Conservation (phyloP, 1,139 yeast species). For the Meyerozyma guilliermondii region DNA sequence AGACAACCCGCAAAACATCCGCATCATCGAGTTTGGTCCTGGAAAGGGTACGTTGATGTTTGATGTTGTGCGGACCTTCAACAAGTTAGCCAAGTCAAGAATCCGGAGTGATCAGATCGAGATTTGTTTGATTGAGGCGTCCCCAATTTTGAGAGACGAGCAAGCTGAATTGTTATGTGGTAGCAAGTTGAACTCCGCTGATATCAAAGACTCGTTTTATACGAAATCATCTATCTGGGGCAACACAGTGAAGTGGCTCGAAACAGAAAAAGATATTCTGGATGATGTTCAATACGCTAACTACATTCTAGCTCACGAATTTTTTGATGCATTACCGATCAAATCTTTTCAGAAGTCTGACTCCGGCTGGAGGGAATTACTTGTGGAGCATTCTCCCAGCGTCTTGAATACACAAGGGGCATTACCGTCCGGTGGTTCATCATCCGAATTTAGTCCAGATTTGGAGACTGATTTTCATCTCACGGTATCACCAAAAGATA, state of each 20-base stretch:
- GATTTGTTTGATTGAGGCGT: slow-evolving; percentile 67
- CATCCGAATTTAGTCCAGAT: slow-evolving; percentile 8
- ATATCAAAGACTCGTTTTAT: slow-evolving; percentile 28
- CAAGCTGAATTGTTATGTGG: slow-evolving; percentile 54
- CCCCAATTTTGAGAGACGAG: slow-evolving; percentile 54
- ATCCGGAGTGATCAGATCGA: slow-evolving; percentile 24
- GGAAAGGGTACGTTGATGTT: slow-evolving; percentile 78
- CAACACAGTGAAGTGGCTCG: slow-evolving; percentile 60
- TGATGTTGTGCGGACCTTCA: slow-evolving; percentile 52
- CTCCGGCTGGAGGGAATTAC: slow-evolving; percentile 72
- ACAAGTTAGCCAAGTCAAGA: slow-evolving; percentile 27
- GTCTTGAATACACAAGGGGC: slow-evolving; percentile 36
- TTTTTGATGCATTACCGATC: slow-evolving; percentile 83
- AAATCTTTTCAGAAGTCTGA: slow-evolving; percentile 60
- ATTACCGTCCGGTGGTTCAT: slow-evolving; percentile 11
- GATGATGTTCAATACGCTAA: slow-evolving; percentile 40
- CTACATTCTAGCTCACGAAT: slow-evolving; percentile 77
- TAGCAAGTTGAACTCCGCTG: slow-evolving; percentile 10
- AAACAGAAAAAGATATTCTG: slow-evolving; percentile 55
- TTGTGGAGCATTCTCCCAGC: slow-evolving; percentile 52
- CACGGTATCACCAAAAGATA: slow-evolving; percentile 54
- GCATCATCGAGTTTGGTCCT: slow-evolving; percentile 84
- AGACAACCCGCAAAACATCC: slow-evolving; percentile 41
- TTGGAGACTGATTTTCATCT: slow-evolving; percentile 50
- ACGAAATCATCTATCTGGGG: slow-evolving; percentile 49